Base-by-base conservation (phyloP, 1,284 basidiomycete species). In the Melanopsichium pennsylvanicum region DNA sequence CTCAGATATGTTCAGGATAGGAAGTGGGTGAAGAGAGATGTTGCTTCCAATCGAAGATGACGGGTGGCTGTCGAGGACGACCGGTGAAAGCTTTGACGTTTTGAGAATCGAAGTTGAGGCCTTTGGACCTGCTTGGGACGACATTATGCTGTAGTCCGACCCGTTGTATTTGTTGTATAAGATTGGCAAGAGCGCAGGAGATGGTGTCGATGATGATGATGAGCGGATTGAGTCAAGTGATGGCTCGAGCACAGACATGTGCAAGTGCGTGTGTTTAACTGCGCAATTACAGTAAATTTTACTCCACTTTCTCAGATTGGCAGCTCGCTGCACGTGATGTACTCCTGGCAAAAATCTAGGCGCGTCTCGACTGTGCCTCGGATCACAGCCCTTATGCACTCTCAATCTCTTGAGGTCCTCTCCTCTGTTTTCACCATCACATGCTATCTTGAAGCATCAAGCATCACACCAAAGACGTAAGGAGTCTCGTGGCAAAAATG, bases 1-100 rank as follows among this genome's bases (percentile, higher is more conserved):
- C 76, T 98, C 95, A 1, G 93, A 96, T 71, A 98, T 90, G 82
- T 94, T 97, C 66, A 98, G 86, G 78, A 98, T 93, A 9, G 96
- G 92, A 15, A 97, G 86, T 23, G 95, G 95, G 82, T 98, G 95
- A 50, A 72, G 58, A 32, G 50, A 51, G 58, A 72, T 57, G 40
- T 62, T 69, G 59, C 61, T 57, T 21, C 56, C 66, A 7, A 64
- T 58, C 13, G 59, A 39, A 6, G 51, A 39, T 21, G 60, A 58
- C 2, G 57, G 39, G 16, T 51, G 59, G 12, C 11, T 48, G 19
- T 69, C 70, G 16, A 72, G 52, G 23, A 72, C 54, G 25, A 72
- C 70, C 10, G 70, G 44, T 10, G 69, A 68, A 4, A 52, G 46
- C n/a, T 47, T 55, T 4, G 62, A 61, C 4, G 55, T 51, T 29